These are phyloP conservation scores for Myriosclerotinia duriaeana DNA, from an alignment of 2,329 filamentous ascomycete species.

Conservation along the genomic window DNA sequence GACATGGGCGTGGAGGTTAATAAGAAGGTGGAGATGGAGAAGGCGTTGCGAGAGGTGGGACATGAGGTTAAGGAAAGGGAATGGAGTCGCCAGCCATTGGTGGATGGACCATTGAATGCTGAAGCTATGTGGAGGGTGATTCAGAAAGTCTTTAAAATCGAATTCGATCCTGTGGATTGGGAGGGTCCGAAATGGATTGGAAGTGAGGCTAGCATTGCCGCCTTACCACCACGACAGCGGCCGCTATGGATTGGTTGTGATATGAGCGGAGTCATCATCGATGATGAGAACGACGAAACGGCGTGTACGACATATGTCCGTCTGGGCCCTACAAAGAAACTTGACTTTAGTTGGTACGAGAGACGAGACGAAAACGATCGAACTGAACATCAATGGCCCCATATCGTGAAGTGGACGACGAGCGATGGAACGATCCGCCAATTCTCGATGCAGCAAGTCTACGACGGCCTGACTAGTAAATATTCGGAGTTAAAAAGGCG, in stretches of 20 bases:
- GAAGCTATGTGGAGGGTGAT: not conserved
- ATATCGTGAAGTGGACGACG: not conserved
- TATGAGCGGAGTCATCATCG: not conserved
- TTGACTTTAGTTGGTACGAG: constrained; percentile 4
- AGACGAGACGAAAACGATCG: not conserved
- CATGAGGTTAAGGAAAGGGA: not conserved
- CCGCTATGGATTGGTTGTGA: not conserved
- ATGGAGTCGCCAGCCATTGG: not conserved
- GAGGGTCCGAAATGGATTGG: constrained; percentile 12
- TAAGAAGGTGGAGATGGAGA: not conserved
- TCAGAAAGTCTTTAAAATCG: not conserved
- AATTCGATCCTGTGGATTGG: constrained; percentile 1
- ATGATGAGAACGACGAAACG: not conserved
- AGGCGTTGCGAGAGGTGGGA: not conserved
- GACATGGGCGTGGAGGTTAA: not conserved
- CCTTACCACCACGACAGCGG: constrained; percentile 3
- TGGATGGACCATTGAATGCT: not conserved
- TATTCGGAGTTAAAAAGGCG: not conserved
- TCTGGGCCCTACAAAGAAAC: not conserved
- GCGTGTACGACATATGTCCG: constrained; percentile 2
- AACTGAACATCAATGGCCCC: constrained; percentile 1
- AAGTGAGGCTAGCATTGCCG: not conserved
- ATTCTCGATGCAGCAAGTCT: not conserved
- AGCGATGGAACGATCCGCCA: constrained; percentile 4
- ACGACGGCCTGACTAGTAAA: not conserved